A percentile compares a stretch with the other conserved stretches of the same genome.
These are phyloP conservation scores for Pecoramyces ruminantium DNA, from an alignment of 192 early-diverging fungal species.

Conservation along the genomic window DNA sequence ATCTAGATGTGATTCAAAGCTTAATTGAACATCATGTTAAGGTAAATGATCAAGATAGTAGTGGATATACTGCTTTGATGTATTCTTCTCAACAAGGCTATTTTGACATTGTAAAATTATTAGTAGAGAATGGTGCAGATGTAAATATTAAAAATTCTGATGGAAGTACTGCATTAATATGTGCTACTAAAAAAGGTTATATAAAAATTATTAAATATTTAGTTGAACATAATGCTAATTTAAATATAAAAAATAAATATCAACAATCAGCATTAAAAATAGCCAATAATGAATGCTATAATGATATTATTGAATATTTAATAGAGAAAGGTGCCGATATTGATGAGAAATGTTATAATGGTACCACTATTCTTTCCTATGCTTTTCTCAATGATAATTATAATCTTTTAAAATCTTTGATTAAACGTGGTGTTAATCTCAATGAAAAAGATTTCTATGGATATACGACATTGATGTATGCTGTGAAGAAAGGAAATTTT, in stretches of 20 bases:
- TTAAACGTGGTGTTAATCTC: not conserved
- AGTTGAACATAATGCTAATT: not conserved
- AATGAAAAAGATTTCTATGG: not conserved
- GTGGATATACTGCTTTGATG: not conserved
- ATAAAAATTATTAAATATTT: not conserved
- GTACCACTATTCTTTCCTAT: not conserved
- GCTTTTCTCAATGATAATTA: not conserved
- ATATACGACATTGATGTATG: not conserved
- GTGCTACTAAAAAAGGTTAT: not conserved
- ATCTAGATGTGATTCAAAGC: not conserved
- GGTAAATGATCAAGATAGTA: not conserved
- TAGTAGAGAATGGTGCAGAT: not conserved
- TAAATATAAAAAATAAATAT: not conserved
- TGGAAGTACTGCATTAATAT: not conserved
- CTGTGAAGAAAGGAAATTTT: not conserved
- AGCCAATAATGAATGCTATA: not conserved
- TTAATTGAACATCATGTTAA: not conserved
- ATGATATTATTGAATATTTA: not conserved
- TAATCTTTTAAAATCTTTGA: not conserved
- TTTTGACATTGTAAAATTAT: not conserved
- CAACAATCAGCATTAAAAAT: not conserved
- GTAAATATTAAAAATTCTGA: not conserved
- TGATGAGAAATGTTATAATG: not conserved
- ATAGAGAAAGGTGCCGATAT: not conserved
- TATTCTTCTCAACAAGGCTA: not conserved